Percentiles rank a stretch among this genome's conserved stretches.
These are phyloP conservation scores for Epichloe festucae DNA, from an alignment of 2,329 filamentous ascomycete genomes.

Conservation along the genomic window DNA sequence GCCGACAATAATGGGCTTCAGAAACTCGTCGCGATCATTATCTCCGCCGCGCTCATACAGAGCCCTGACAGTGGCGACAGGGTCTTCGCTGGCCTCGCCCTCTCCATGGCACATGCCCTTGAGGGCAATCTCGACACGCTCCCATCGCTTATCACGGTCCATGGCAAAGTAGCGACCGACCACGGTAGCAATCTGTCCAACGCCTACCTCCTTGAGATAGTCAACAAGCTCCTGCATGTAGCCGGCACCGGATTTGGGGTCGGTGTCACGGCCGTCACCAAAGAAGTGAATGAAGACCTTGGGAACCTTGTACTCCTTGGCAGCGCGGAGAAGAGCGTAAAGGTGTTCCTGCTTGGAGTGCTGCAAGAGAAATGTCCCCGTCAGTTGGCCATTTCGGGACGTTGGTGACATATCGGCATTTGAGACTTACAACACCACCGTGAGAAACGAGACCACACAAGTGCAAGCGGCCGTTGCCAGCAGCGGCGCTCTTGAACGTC, in stretches of 20 bases:
- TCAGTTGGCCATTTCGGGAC: not conserved
- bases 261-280: constrained; percentile 92
- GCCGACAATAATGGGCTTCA: constrained; percentile 92
- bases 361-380: constrained; percentile 20
- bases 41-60: constrained; percentile 61
- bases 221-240: constrained; percentile 82
- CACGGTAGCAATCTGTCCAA: constrained; percentile 80
- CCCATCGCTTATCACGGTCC: constrained; percentile 99
- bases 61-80: constrained; percentile 74
- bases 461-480: constrained; percentile 84
- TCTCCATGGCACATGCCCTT: constrained; percentile 78
- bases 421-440: constrained; percentile 62
- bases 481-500: constrained; percentile 67
- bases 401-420: not conserved
- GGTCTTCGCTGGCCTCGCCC: constrained; percentile 74
- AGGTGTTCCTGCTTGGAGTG: constrained; percentile 94
- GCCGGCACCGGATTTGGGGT: constrained; percentile 81
- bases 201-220: constrained; percentile 68
- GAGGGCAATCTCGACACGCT: constrained; percentile 78
- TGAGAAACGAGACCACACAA: constrained; percentile 86
- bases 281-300: constrained; percentile 99
- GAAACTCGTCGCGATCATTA: constrained; percentile 85
- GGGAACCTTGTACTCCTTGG: constrained; percentile 76
- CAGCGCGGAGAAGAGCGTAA: constrained; percentile 73
- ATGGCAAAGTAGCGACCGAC: constrained; percentile 97